phyloP scores from a whole-genome alignment of 2,329 filamentous ascomycete genomes.

The Penicillium thymicola region DNA sequence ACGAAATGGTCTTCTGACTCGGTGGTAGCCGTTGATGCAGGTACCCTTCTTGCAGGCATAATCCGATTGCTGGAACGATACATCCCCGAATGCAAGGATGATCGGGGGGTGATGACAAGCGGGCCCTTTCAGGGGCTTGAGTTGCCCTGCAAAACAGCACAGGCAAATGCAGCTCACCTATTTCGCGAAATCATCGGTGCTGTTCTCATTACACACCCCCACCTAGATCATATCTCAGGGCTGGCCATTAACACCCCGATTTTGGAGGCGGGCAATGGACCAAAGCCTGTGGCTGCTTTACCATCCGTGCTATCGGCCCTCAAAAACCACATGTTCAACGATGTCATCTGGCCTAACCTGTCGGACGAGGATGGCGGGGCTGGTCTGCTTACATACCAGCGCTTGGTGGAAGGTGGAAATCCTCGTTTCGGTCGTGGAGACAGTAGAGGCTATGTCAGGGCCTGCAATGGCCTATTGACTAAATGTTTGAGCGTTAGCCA shows the following conservation, averaged over 20 bases:
- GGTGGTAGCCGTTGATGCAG: conserved; percentile 87
- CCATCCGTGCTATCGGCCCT: conserved; percentile 88
- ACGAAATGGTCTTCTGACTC: conserved; percentile 79
- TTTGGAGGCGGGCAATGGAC: conserved; percentile 69
- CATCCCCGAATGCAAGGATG: conserved; percentile 24
- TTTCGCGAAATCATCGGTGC: conserved; percentile 77
- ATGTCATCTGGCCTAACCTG: conserved; percentile 95
- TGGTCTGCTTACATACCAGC: conserved; percentile 84
- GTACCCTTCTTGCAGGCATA: conserved; percentile 83
- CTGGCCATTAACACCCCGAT: conserved; percentile 92
- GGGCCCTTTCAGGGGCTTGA: conserved; percentile 80
- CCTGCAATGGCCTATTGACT: conserved; percentile 84
- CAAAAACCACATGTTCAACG: conserved; percentile 95
- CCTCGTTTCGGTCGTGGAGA: conserved; percentile 77
- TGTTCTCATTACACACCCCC: conserved; percentile 93
- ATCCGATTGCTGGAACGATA: conserved; percentile 65
- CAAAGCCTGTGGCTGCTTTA: conserved; percentile 81
- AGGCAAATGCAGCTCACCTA: conserved; percentile 78
- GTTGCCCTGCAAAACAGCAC: conserved; percentile 62
- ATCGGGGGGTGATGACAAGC: conserved; percentile 33
- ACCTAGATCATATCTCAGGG: conserved; percentile 88
- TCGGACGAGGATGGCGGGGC: conserved; percentile 95
- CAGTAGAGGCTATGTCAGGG: conserved; percentile 77
- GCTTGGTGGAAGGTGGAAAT: conserved; percentile 84
- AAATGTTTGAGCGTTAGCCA: conserved; percentile 86